A percentile compares a stretch with the other conserved stretches of the same genome.
These are phyloP conservation scores for Pharus latifolius DNA, from an alignment of 176 grass and related monocot genomes.

Conservation along the genomic window DNA sequence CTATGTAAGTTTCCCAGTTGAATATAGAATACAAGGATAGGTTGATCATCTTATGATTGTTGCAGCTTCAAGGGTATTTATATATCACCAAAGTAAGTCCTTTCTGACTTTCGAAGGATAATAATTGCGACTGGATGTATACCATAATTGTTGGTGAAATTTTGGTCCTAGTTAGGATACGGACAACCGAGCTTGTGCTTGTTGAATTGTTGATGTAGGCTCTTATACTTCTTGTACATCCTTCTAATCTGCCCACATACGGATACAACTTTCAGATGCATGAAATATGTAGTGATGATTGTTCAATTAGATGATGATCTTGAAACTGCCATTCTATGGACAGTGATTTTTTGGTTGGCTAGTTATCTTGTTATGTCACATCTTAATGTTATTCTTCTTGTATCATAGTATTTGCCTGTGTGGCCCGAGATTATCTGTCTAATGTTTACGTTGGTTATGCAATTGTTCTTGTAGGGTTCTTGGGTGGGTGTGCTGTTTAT, in stretches of 20 bases:
- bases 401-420: background rate
- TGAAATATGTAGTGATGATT: background rate
- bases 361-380: background rate
- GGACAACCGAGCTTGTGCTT: background rate
- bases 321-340: background rate
- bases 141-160: background rate
- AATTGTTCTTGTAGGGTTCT: too few species aligned
- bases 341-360: background rate
- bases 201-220: slow-evolving; percentile 4
- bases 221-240: slow-evolving; percentile 18
- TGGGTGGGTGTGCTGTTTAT: too few species aligned
- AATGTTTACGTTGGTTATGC: background rate
- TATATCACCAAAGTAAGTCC: background rate
- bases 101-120: background rate
- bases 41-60: background rate
- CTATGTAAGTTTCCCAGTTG: background rate
- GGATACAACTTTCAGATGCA: background rate
- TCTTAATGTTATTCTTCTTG: background rate
- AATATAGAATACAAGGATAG: slow-evolving; percentile 6
- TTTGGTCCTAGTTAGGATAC: background rate
- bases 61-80: background rate
- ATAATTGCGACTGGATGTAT: slow-evolving; percentile 17
- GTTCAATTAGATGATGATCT: background rate
- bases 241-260: background rate
- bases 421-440: background rate